Evolutionary conservation across 2,329 filamentous ascomycete genomes (phyloP).

Genomic region (Neopestalotiopsis rosae): DNA sequence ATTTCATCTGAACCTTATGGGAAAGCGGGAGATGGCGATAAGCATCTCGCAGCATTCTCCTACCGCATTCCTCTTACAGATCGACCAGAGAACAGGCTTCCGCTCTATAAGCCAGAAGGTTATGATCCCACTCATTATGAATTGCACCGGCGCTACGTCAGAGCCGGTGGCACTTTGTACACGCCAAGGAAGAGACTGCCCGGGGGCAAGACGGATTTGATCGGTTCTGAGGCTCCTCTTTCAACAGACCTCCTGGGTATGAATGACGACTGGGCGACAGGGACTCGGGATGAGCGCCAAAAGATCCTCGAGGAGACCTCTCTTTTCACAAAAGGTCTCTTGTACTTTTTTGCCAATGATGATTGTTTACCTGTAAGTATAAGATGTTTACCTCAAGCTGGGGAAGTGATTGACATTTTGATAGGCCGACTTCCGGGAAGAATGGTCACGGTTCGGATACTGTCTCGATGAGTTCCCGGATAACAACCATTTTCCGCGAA

Average conservation of each 20-base stretch:
- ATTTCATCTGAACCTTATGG: neutral
- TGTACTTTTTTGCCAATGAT: conserved; percentile 27
- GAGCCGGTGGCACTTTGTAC: conserved; percentile 21
- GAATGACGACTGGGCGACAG: conserved; percentile 24
- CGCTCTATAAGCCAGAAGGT: conserved; percentile 24
- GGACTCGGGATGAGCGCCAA: conserved; percentile 20
- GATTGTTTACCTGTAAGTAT: conserved; percentile 21
- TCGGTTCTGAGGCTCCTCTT: conserved; percentile 25
- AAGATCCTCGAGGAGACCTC: conserved; percentile 21
- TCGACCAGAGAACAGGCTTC: conserved; percentile 21
- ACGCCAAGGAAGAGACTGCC: conserved; percentile 21
- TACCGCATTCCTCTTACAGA: conserved; percentile 28
- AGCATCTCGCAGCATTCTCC: conserved; percentile 27
- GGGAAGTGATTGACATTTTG: neutral
- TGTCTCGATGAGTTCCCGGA: conserved; percentile 32
- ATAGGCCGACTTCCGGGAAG: conserved; percentile 22
- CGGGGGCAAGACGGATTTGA: conserved; percentile 24
- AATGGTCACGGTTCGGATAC: conserved; percentile 30
- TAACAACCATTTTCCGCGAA: conserved; percentile 32
- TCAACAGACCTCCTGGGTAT: conserved; percentile 30
- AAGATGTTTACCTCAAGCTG: neutral
- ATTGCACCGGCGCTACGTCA: conserved; percentile 21
- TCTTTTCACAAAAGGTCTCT: conserved; percentile 25
- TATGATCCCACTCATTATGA: conserved; percentile 27
- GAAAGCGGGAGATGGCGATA: conserved; percentile 19